phyloP scores from a whole-genome alignment of 495 filamentous ascomycete species.

The Pseudomonodictys pantanalensis region DNA sequence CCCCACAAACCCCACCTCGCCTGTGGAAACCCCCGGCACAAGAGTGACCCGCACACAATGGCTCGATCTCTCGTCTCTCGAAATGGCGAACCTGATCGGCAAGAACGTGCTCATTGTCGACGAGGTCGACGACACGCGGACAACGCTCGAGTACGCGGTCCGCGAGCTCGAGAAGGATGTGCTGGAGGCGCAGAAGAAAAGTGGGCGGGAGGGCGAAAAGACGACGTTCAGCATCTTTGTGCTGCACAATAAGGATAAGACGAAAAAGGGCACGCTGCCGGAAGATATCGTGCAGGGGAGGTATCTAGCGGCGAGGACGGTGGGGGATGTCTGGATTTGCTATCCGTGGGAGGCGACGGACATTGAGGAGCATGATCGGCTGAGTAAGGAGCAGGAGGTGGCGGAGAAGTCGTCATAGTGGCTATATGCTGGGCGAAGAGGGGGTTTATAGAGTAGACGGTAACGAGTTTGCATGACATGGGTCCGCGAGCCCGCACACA shows the following conservation, averaged over 20 bases:
- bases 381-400: slow-evolving; percentile 49
- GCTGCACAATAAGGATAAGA: slow-evolving; percentile 93
- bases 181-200: slow-evolving; percentile 67
- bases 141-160: slow-evolving; percentile 95
- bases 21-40: slow-evolving; percentile 75
- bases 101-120: slow-evolving; percentile 98
- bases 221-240: slow-evolving; percentile 93
- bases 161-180: slow-evolving; percentile 96
- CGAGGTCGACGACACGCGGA: slow-evolving; percentile 97
- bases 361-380: slow-evolving; percentile 85
- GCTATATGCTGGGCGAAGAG: too few relatives aligned
- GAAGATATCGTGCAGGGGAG: slow-evolving; percentile 71
- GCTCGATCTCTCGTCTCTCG: slow-evolving; percentile 84
- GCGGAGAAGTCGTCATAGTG: too few relatives aligned
- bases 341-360: slow-evolving; percentile 99
- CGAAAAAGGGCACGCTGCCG: slow-evolving; percentile 85
- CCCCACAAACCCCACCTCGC: slow-evolving; percentile 30
- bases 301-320: slow-evolving; percentile 85
- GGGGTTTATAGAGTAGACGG: neutral
- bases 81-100: slow-evolving; percentile 89
- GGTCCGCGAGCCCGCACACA: too few relatives aligned
- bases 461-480: too few relatives aligned
- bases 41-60: slow-evolving; percentile 98
- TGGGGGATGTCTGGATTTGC: slow-evolving; percentile 93
- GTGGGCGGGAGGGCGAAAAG: slow-evolving; percentile 63